Evolutionary conservation across 768 basidiomycete species (phyloP), one percentile per base, ranked within the genome.

Genomic region (Gymnopilus junonius): DNA sequence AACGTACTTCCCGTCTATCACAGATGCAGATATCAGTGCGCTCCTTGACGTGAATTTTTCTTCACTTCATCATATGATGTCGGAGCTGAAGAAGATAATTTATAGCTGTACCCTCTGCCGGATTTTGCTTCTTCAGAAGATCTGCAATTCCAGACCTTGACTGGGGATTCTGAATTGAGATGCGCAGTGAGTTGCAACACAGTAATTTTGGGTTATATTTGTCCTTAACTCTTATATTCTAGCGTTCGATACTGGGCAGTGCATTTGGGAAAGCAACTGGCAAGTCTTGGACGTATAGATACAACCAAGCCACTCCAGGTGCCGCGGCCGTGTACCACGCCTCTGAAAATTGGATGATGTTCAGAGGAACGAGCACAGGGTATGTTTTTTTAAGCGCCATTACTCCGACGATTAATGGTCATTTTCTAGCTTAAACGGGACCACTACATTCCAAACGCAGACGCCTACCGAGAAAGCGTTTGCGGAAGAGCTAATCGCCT

Each of bases 321-420:
- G 74, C 74, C 17, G 55, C 70, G 0, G 74, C 55, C 8, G 82
- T 85, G 1, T 71, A 56, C 1, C 87, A 88, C 64, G 81, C 87
- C 7, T 79, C 88, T 0, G 88, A 87, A 69, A 87, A 89, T 67
- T 88, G 84, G 83, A 87, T 87, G 85, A 85, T 88, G 87, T 88
- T 87, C 75, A 71, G 73, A 21, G 87, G 89, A 1, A 82, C 79
- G 1, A 84, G 83, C 61, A 87, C 87, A 31, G 87, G 87, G 88
- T 87, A 67, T n/a, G n/a, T 21, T 46, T 48, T 4, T 20, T 27
- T 37, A 8, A 31, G 10, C 1, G 32, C n/a, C n/a, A 21, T 21
- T 17, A 34, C 5, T 59, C 11, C 37, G 23, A 54, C 5, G 21
- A 17, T 51, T 15, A 51, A 42, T 50, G 14, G 51, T 17, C 56